Evolutionary conservation across 2,329 filamentous ascomycete species (phyloP).

Genomic region (Pseudopyricularia javanii): DNA sequence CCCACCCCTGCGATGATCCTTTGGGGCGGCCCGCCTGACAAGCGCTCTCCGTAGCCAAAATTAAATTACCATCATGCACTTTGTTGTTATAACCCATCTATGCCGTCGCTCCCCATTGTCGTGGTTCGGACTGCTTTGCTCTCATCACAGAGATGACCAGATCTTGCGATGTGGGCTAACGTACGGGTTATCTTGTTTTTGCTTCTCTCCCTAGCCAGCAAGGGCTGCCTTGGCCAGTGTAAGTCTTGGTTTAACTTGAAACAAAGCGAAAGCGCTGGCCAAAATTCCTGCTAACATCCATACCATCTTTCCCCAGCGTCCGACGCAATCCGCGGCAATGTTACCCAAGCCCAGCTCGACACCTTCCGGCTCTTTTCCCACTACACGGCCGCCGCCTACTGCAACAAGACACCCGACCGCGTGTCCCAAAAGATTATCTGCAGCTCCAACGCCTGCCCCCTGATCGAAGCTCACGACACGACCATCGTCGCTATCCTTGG

Average conservation of each 20-base stretch:
- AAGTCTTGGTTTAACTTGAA: not conserved
- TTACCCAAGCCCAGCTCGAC: conserved; percentile 19
- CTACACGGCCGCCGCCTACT: conserved; percentile 40
- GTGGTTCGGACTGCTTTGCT: not conserved
- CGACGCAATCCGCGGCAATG: conserved; percentile 1
- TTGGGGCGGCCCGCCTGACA: too few species aligned
- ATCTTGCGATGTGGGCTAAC: not conserved
- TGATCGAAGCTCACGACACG: conserved; percentile 27
- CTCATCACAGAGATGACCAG: too few species aligned
- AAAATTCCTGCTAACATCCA: not conserved
- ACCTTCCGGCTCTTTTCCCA: conserved; percentile 36
- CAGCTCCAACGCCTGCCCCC: conserved; percentile 26
- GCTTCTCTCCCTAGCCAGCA: not conserved
- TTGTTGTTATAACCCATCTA: not conserved
- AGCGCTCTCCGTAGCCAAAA: too few species aligned
- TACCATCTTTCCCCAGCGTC: not conserved
- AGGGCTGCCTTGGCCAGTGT: not conserved
- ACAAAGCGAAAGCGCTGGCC: too few species aligned
- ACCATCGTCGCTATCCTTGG: conserved; percentile 27
- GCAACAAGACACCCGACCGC: conserved; percentile 29
- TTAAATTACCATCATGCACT: too few species aligned
- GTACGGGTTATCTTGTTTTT: not conserved
- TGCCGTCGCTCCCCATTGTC: not conserved
- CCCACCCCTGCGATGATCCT: not conserved
- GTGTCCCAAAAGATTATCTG: conserved; percentile 29